phyloP scores from a whole-genome alignment of 345 rosid genomes.

The Moringa oleifera region DNA sequence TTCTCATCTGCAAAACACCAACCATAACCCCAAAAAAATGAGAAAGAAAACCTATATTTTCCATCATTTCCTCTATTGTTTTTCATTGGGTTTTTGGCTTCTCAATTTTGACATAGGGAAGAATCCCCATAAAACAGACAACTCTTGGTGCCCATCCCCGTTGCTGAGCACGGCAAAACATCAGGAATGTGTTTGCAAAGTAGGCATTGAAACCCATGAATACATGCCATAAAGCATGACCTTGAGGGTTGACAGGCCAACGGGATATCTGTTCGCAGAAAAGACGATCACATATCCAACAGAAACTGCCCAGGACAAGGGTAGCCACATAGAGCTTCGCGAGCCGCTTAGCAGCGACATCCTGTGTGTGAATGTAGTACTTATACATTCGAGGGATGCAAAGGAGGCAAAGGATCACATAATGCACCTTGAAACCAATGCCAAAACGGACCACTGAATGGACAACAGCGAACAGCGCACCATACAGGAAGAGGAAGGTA shows the following conservation, averaged over 20 bases:
- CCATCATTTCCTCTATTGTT: conserved; percentile 3
- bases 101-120: conserved; percentile 80
- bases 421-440: conserved; percentile 85
- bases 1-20: neutral
- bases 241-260: conserved; percentile 82
- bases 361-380: conserved; percentile 84
- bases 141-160: conserved; percentile 73
- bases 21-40: neutral
- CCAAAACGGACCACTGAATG: conserved; percentile 67
- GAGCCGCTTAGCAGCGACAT: conserved; percentile 55
- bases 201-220: conserved; percentile 89
- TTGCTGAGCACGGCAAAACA: conserved; percentile 95
- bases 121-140: conserved; percentile 40
- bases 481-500: conserved; percentile 83
- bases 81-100: conserved; percentile 62
- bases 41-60: neutral
- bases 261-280: conserved; percentile 50
- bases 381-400: conserved; percentile 94
- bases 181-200: conserved; percentile 86
- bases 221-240: conserved; percentile 90
- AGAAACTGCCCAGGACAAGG: conserved; percentile 45
- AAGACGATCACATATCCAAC: conserved; percentile 69
- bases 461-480: conserved; percentile 67
- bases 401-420: conserved; percentile 64
- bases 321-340: conserved; percentile 71